These are phyloP conservation scores for Candida germanica DNA, from an alignment of 805 yeast species.

Conservation along the genomic window DNA sequence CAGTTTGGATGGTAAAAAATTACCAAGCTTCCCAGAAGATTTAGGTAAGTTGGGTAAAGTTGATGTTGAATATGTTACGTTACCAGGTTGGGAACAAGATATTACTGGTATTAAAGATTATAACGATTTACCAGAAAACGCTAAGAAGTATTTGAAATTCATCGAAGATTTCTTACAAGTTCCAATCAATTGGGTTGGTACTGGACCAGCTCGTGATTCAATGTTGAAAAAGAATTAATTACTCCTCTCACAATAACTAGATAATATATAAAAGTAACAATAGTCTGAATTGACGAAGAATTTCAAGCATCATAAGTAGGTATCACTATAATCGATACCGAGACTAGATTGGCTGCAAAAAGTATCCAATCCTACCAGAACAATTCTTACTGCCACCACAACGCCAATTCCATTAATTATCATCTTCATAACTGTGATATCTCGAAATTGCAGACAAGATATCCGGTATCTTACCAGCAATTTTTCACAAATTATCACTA, in stretches of 20 bases:
- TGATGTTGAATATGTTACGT: slow-evolving; percentile 85
- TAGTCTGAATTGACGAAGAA: not conserved
- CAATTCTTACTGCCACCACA: no score
- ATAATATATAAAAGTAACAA: not conserved
- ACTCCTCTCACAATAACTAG: no score
- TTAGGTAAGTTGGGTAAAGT: slow-evolving; percentile 76
- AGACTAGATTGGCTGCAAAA: slow-evolving; percentile 4
- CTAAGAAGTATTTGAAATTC: slow-evolving; percentile 76
- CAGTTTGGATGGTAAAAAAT: slow-evolving; percentile 69
- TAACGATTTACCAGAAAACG: slow-evolving; percentile 82
- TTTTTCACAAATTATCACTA: no score
- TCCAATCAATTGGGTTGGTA: slow-evolving; percentile 96
- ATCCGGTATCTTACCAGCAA: no score
- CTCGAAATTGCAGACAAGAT: no score
- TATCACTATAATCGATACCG: no score
- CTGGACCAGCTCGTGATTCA: slow-evolving; percentile 94
- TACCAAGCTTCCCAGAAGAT: slow-evolving; percentile 91
- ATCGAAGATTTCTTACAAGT: slow-evolving; percentile 83
- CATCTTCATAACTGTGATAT: no score
- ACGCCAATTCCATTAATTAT: no score
- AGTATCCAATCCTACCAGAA: slow-evolving; percentile 16
- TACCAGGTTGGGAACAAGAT: slow-evolving; percentile 92
- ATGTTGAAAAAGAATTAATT: slow-evolving; percentile 62
- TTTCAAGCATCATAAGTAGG: no score
- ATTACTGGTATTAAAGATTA: slow-evolving; percentile 69